These are phyloP conservation scores for Nicotiana obtusifolia DNA, from an alignment of 257 asterid species.

Conservation along the genomic window DNA sequence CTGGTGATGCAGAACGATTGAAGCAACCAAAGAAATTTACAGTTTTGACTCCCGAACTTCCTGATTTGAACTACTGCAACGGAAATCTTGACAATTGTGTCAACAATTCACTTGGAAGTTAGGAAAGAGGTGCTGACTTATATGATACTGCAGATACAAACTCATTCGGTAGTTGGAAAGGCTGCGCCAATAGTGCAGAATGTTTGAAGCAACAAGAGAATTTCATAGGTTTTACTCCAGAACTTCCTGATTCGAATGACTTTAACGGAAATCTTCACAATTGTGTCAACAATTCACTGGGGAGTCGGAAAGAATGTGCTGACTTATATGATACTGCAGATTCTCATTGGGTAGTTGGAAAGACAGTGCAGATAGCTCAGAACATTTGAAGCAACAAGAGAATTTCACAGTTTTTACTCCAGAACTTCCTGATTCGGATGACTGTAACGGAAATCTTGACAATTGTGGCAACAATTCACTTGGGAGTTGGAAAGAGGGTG, in stretches of 20 bases:
- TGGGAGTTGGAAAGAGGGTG: slow-evolving; percentile 40
- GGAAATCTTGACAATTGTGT: slow-evolving; percentile 30
- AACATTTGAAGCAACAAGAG: slow-evolving; percentile 20
- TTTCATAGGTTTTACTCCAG: slow-evolving; percentile 25
- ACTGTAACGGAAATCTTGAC: slow-evolving; percentile 22
- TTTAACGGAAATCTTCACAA: slow-evolving; percentile 22
- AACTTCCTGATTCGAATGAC: slow-evolving; percentile 17
- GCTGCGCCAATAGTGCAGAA: slow-evolving; percentile 25
- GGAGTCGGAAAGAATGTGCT: slow-evolving; percentile 33
- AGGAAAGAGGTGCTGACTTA: slow-evolving; percentile 29
- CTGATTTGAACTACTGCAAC: slow-evolving; percentile 20
- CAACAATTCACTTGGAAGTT: slow-evolving; percentile 36
- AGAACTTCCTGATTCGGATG: slow-evolving; percentile 17
- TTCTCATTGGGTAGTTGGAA: slow-evolving; percentile 62
- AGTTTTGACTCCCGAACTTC: slow-evolving; percentile 25
- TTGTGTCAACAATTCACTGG: slow-evolving; percentile 37
- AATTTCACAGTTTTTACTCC: slow-evolving; percentile 25
- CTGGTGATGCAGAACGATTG: slow-evolving; percentile 14
- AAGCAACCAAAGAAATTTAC: slow-evolving; percentile 16
- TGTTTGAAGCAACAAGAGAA: slow-evolving; percentile 19
- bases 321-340: slow-evolving; percentile 42
- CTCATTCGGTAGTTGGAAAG: slow-evolving; percentile 69
- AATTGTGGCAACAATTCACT: slow-evolving; percentile 31
- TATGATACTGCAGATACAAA: slow-evolving; percentile 47
- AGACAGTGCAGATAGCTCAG: slow-evolving; percentile 34